Base-by-base conservation (phyloP, 2,329 filamentous ascomycete genomes). In the Ophiostoma piceae region DNA sequence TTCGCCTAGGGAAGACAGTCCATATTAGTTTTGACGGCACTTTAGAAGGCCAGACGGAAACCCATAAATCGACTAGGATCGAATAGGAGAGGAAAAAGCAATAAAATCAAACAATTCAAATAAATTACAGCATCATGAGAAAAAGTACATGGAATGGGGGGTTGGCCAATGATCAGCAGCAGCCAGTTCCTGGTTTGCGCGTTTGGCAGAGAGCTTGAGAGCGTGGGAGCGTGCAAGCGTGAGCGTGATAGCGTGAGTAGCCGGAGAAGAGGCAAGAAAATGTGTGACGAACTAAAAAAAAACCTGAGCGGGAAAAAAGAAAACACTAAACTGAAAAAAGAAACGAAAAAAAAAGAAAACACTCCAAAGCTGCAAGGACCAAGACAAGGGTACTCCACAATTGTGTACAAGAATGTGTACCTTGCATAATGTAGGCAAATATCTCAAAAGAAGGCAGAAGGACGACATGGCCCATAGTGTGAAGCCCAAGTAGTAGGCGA, bases 371-470 rank as follows among this genome's bases (percentile, higher is more conserved):
- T 62, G 60, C 68, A 68, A 9, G 47, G 47, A 68, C 66, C n/a
- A 68, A 67, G 62, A 71, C n/a, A 70, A 68, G 62, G 68, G 22
- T 62, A n/a, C 68, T 68, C 70, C 70, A 71, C 70, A 67, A 66
- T 70, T 68, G 62, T 67, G 60, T 51, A 11, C 70, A 71, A 51
- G 66, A 71, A 71, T 66, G 66, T 41, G 66, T 41, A 68, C n/a
- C 43, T 57, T 37, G 62, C 62, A 69, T 22, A 65, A 65, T 32
- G 14, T 19, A 65, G 54, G 43, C 35, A 22, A 64, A 65, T 47
- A 29, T 9, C 8, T 64, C 26, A 57, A 66, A 67, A 68, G 35
- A 62, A 37, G 67, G 41, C 35, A 54, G 67, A 51, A 22, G n/a
- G 54, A 35, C 19, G 57, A 66, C 43, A 41, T 35, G 37, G 37